Evolutionary conservation across 2,329 filamentous ascomycete species (phyloP).

Genomic region (Aspergillus candidus): DNA sequence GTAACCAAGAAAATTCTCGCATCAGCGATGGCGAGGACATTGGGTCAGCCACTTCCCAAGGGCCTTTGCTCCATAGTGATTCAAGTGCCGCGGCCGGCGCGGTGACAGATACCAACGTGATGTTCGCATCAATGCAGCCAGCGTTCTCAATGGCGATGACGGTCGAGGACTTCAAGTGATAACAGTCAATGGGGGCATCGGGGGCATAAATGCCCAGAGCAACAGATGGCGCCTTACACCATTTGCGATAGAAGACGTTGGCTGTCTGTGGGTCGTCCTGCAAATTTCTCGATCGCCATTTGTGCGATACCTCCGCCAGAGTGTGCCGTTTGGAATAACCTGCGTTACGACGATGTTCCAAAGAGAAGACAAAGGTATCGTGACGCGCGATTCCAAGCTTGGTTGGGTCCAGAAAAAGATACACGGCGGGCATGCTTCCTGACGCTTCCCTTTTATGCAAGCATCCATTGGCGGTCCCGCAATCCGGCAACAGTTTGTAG

Average conservation of each 20-base stretch:
- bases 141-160: slow-evolving; percentile 11
- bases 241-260: slow-evolving; percentile 27
- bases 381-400: slow-evolving; percentile 41
- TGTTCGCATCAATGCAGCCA: slow-evolving; percentile 27
- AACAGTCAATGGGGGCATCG: slow-evolving; percentile 15
- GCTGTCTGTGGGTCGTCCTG: slow-evolving; percentile 13
- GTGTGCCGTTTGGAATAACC: slow-evolving; percentile 43
- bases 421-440: slow-evolving; percentile 33
- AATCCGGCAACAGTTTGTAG: slow-evolving; percentile 49
- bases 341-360: slow-evolving; percentile 41
- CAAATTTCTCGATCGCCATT: slow-evolving; percentile 38
- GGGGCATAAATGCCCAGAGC: slow-evolving; percentile 16
- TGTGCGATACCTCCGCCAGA: slow-evolving; percentile 43
- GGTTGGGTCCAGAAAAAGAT: slow-evolving; percentile 54
- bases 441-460: slow-evolving; percentile 44
- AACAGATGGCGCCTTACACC: slow-evolving; percentile 18
- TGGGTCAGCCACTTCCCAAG: slow-evolving; percentile 25
- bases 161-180: slow-evolving; percentile 12
- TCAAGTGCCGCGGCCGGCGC: slow-evolving; percentile 15
- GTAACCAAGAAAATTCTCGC: slow-evolving; percentile 26
- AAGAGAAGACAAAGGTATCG: slow-evolving; percentile 55
- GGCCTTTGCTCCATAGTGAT: slow-evolving; percentile 8
- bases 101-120: slow-evolving; percentile 26
- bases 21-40: slow-evolving; percentile 21
- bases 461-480: slow-evolving; percentile 51